Conservation (phyloP, 1,139 yeast species). For the Arxiozyma heterogenica region DNA sequence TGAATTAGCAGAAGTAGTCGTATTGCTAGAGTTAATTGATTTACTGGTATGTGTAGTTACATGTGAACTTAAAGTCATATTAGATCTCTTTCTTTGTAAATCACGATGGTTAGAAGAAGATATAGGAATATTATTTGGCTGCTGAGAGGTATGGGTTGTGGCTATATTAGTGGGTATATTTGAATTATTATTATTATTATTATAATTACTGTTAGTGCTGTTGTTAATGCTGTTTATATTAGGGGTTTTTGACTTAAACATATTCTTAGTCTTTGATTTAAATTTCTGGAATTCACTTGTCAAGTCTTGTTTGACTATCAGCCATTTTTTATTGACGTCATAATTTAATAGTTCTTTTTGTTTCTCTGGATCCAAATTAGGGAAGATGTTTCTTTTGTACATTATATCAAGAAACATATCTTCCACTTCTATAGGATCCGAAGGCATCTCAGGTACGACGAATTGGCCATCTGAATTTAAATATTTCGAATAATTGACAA, state of each 20-base stretch:
- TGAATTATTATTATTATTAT: background rate
- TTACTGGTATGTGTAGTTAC: background rate
- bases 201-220: background rate
- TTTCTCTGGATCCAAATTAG: slow-evolving; percentile 68
- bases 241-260: slow-evolving; percentile 8
- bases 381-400: slow-evolving; percentile 70
- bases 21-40: background rate
- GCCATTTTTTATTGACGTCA: slow-evolving; percentile 78
- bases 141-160: background rate
- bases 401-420: slow-evolving; percentile 57
- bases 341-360: slow-evolving; percentile 71
- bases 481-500: slow-evolving; percentile 22
- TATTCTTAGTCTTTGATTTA: slow-evolving; percentile 28
- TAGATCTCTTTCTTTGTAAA: slow-evolving; percentile 1
- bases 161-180: background rate
- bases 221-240: background rate
- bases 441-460: slow-evolving; percentile 43
- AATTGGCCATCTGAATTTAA: slow-evolving; percentile 27
- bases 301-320: slow-evolving; percentile 81
- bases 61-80: background rate
- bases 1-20: background rate
- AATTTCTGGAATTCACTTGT: slow-evolving; percentile 63
- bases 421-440: slow-evolving; percentile 52
- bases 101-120: slow-evolving; percentile 1
- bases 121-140: background rate